Percentiles rank a stretch among this genome's conserved stretches.
phyloP scores from a whole-genome alignment of 208 protist species.

The Naegleria lovaniensis region DNA sequence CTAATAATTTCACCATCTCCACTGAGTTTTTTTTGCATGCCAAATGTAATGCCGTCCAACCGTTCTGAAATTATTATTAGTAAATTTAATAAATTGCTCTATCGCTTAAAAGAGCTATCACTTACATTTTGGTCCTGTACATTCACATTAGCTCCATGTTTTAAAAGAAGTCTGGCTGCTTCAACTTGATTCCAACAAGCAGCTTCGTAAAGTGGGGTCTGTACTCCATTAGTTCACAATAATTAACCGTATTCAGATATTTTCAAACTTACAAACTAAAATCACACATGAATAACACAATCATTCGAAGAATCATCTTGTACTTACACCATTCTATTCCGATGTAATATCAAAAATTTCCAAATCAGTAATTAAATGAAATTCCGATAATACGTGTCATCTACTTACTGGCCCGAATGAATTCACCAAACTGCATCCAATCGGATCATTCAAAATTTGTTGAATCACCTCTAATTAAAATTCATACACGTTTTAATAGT shows the following conservation, averaged over 20 bases:
- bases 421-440: neutral
- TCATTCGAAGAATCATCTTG: neutral
- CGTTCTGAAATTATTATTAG: neutral
- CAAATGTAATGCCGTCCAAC: neutral
- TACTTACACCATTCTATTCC: neutral
- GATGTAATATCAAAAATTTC: neutral
- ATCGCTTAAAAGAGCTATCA: neutral
- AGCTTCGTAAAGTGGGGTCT: neutral
- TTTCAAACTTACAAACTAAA: neutral
- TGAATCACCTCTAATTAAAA: neutral
- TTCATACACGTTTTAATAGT: neutral
- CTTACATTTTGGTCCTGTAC: neutral
- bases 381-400: neutral
- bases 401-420: neutral
- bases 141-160: neutral
- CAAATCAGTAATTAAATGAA: neutral
- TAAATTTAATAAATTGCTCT: no score
- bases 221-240: neutral
- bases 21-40: neutral
- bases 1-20: neutral
- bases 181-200: neutral
- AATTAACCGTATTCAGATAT: no score
- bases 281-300: neutral
- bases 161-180: neutral
- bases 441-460: neutral